Percentiles rank a stretch among this genome's conserved stretches.
Evolutionary conservation across 768 basidiomycete species (phyloP).

Genomic region (Coprinellus aureogranulatus): DNA sequence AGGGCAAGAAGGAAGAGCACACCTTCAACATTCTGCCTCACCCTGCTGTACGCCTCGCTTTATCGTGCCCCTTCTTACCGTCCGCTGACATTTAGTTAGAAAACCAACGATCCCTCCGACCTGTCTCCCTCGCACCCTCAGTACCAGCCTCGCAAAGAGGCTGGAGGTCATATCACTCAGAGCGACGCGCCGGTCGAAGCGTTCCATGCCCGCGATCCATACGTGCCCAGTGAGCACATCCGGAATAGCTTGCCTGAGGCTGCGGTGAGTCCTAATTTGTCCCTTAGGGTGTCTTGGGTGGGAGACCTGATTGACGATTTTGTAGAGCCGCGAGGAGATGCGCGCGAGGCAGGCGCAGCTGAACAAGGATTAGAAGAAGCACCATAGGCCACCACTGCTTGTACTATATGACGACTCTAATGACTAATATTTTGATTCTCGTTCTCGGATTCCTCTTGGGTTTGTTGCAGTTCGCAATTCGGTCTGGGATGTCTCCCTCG

Average conservation of each 20-base stretch:
- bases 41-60: constrained; percentile 57
- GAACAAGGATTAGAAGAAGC: constrained; percentile 28
- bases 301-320: not conserved
- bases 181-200: constrained; percentile 34
- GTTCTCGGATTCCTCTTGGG: too few relatives aligned
- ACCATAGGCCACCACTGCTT: too few relatives aligned
- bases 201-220: constrained; percentile 51
- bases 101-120: constrained; percentile 62
- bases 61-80: not conserved
- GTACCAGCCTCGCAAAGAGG: constrained; percentile 41
- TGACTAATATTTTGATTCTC: too few relatives aligned
- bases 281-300: not conserved
- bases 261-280: constrained; percentile 33
- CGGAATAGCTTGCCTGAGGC: constrained; percentile 47
- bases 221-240: constrained; percentile 45
- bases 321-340: constrained; percentile 53
- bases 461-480: too few relatives aligned
- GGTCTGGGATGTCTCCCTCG: too few relatives aligned
- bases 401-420: too few relatives aligned
- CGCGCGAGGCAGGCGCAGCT: constrained; percentile 44
- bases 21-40: constrained; percentile 56
- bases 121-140: constrained; percentile 20
- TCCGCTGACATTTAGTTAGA: constrained; percentile 32
- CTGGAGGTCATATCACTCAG: constrained; percentile 35
- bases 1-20: constrained; percentile 29